These are phyloP conservation scores for Acer negundo DNA, from an alignment of 345 rosid genomes.

Conservation along the genomic window DNA sequence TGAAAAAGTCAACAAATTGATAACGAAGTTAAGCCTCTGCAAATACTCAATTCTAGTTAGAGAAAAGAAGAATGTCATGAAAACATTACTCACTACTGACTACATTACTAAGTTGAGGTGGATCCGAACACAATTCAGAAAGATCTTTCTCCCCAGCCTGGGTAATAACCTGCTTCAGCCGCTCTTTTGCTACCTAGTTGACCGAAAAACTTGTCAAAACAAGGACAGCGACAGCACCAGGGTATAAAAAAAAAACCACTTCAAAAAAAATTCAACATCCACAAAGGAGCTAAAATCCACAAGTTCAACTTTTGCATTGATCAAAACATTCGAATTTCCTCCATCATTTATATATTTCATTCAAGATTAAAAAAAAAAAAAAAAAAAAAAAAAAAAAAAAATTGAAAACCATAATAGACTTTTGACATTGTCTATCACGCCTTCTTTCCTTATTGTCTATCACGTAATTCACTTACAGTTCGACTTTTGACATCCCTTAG, in stretches of 20 bases:
- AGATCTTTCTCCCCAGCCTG: constrained; percentile 68
- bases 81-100: constrained; percentile 59
- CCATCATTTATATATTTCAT: not conserved
- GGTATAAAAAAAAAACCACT: not conserved
- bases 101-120: constrained; percentile 57
- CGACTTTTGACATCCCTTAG: not conserved
- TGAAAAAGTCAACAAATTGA: constrained; percentile 31
- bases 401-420: not conserved
- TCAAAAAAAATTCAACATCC: not conserved
- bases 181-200: constrained; percentile 74
- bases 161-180: constrained; percentile 68
- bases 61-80: not conserved
- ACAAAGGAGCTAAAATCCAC: not conserved
- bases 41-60: not conserved
- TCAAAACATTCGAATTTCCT: not conserved
- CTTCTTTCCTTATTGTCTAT: not conserved
- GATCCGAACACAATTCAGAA: constrained; percentile 56
- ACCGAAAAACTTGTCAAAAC: constrained; percentile 28
- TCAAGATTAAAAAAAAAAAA: not conserved
- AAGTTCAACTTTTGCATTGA: not conserved
- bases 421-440: too few species aligned
- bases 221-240: not conserved
- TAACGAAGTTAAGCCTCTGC: not conserved
- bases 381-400: too few species aligned
- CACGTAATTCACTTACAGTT: not conserved